Conservation (phyloP, 352 stramenopile genomes). For the Elongisporangium undulatum region DNA sequence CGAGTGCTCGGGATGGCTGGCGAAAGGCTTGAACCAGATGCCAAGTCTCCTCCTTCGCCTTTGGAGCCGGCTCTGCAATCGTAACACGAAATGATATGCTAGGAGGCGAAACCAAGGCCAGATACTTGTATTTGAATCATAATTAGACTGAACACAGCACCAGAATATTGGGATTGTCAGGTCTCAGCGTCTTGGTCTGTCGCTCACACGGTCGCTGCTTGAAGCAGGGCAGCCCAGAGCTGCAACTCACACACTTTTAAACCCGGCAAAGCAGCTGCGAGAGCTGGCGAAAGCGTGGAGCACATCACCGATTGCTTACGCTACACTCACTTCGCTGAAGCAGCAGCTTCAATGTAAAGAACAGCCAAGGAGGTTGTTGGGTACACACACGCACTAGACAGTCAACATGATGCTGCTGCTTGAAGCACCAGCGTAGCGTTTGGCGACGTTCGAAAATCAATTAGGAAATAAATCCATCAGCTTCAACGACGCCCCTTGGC, state of each 20-base stretch:
- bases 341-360: background rate
- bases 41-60: too few species aligned
- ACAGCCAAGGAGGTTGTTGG: background rate
- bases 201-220: background rate
- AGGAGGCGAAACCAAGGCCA: background rate
- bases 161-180: too few species aligned
- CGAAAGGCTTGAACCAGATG: background rate
- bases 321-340: too few species aligned
- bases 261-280: background rate
- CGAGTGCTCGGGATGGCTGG: constrained; percentile 18
- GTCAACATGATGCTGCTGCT: background rate
- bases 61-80: too few species aligned
- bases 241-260: background rate
- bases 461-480: background rate
- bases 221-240: background rate
- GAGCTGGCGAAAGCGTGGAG: too few species aligned
- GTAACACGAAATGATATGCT: too few species aligned
- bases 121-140: too few species aligned
- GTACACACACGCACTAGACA: background rate
- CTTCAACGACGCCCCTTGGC: background rate
- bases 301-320: too few species aligned
- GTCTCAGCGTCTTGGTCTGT: too few species aligned
- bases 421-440: background rate
- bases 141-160: too few species aligned
- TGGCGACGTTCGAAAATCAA: background rate